Conservation (phyloP, 352 stramenopile species). For the Pythium folliculosum region DNA sequence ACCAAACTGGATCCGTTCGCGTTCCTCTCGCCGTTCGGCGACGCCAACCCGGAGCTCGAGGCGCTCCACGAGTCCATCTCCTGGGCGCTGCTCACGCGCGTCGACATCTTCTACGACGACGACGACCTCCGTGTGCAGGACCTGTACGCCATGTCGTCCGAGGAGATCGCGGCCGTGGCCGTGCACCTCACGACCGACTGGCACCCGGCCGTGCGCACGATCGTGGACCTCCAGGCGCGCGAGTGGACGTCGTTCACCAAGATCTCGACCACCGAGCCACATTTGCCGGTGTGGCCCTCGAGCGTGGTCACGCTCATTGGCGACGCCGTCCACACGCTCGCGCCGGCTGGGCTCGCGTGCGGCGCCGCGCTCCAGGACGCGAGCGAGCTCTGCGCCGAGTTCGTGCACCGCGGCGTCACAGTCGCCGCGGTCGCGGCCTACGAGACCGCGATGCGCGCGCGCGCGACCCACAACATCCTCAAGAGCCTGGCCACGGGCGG, state of each 20-base stretch:
- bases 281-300: constrained; percentile 47
- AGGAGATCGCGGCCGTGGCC: constrained; percentile 47
- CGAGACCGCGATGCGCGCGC: constrained; percentile 54
- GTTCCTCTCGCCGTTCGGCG: constrained; percentile 27
- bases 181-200: constrained; percentile 56
- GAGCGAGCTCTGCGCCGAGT: constrained; percentile 45
- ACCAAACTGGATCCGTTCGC: constrained; percentile 36
- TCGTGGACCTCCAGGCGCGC: constrained; percentile 45
- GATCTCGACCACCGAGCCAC: constrained; percentile 60
- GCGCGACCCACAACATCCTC: constrained; percentile 42
- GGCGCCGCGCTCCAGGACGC: constrained; percentile 62
- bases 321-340: constrained; percentile 68
- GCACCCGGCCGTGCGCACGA: constrained; percentile 42
- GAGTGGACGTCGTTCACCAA: constrained; percentile 62
- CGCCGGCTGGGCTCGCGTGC: constrained; percentile 52
- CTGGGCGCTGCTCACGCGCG: constrained; percentile 58
- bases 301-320: constrained; percentile 55
- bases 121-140: constrained; percentile 31
- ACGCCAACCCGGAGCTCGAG: constrained; percentile 20
- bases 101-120: constrained; percentile 44
- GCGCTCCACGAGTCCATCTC: constrained; percentile 58
- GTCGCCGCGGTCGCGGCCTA: constrained; percentile 53
- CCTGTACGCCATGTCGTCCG: constrained; percentile 47
- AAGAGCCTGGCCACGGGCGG: constrained; percentile 46
- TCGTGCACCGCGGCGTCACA: constrained; percentile 43